phyloP scores from a whole-genome alignment of 1,139 yeast species.

The Wickerhamomyces sp. region DNA sequence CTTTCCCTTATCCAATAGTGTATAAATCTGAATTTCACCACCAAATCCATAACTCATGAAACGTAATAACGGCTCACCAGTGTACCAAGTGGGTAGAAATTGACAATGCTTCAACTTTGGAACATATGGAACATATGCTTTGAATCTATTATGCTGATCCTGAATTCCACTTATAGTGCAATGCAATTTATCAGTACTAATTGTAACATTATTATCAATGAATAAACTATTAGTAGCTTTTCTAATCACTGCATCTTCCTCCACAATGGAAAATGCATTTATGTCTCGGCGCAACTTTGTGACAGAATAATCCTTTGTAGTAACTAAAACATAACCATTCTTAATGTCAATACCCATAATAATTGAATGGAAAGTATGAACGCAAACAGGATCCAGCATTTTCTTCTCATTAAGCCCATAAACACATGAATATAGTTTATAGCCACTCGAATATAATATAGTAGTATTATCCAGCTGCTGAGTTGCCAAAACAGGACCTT shows the following conservation, averaged over 20 bases:
- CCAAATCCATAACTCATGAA: constrained; percentile 42
- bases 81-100: constrained; percentile 36
- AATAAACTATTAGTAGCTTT: constrained; percentile 37
- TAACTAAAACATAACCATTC: constrained; percentile 31
- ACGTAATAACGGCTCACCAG: constrained; percentile 10
- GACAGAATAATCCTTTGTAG: constrained; percentile 38
- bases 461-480: constrained; percentile 16
- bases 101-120: constrained; percentile 37
- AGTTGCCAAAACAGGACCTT: constrained; percentile 24
- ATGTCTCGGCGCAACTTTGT: constrained; percentile 18
- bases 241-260: constrained; percentile 36
- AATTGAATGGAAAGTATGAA: constrained; percentile 33
- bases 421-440: constrained; percentile 32
- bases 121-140: constrained; percentile 34
- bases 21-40: constrained; percentile 42
- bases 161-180: constrained; percentile 32
- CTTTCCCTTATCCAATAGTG: constrained; percentile 13
- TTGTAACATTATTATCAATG: constrained; percentile 23
- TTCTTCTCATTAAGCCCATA: constrained; percentile 38
- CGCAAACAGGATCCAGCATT: constrained; percentile 29
- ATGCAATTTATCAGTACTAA: constrained; percentile 41
- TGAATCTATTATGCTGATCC: constrained; percentile 11
- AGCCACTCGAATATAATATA: constrained; percentile 21
- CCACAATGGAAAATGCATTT: constrained; percentile 21
- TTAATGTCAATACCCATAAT: constrained; percentile 33